Evolutionary conservation across 2,329 filamentous ascomycete genomes (phyloP).

Genomic region (Macrophomina pseudophaseolina): DNA sequence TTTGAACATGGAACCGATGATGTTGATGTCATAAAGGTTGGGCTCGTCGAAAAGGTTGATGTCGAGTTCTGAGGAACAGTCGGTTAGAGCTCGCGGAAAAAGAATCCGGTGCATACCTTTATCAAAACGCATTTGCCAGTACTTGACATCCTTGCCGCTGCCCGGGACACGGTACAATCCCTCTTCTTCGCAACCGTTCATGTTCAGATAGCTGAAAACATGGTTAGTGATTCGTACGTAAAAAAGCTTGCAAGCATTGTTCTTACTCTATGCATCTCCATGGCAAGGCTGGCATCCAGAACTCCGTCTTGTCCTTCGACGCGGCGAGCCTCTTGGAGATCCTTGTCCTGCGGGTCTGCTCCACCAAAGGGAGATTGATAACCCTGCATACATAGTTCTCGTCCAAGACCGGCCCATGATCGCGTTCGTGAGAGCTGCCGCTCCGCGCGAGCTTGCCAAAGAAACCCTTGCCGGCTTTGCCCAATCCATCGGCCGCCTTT

Average conservation of each 20-base stretch:
- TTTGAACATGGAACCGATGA: conserved; percentile 94
- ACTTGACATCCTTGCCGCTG: conserved; percentile 86
- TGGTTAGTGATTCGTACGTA: conserved; percentile 8
- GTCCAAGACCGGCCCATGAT: conserved; percentile 63
- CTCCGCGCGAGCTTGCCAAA: conserved; percentile 79
- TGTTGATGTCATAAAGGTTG: conserved; percentile 94
- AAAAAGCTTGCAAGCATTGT: background rate
- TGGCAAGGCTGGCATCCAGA: conserved; percentile 96
- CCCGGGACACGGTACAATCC: conserved; percentile 92
- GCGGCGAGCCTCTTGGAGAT: conserved; percentile 89
- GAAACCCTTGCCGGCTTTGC: conserved; percentile 75
- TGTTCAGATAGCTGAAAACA: conserved; percentile 75
- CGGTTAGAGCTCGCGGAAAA: background rate
- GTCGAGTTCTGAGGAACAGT: conserved; percentile 67
- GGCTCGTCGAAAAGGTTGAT: conserved; percentile 88
- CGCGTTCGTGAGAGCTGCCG: conserved; percentile 71
- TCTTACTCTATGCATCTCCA: conserved; percentile 89
- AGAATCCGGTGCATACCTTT: conserved; percentile 61
- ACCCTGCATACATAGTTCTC: conserved; percentile 85
- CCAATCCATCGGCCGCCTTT: conserved; percentile 73
- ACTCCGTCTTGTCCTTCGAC: conserved; percentile 94
- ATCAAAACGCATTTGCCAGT: conserved; percentile 91
- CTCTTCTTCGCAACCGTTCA: conserved; percentile 91
- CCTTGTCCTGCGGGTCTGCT: conserved; percentile 87
- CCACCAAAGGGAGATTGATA: conserved; percentile 82